phyloP scores from a whole-genome alignment of 371 early-diverging fungal species.

The Apophysomyces trapeziformis region DNA sequence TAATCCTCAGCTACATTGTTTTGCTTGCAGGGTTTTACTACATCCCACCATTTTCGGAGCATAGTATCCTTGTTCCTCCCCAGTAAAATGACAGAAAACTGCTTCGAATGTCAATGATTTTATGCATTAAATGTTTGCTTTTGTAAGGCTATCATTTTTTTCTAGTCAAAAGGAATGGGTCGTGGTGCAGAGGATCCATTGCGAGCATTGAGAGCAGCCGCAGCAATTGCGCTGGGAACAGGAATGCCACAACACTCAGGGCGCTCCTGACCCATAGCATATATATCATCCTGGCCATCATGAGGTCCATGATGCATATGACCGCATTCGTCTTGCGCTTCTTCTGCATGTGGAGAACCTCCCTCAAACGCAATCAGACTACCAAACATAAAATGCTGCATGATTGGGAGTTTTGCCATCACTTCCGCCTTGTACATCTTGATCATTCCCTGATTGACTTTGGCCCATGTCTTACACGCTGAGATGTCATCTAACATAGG shows the following conservation, averaged over 20 bases:
- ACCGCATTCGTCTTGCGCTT: conserved; percentile 53
- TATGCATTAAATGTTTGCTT: not conserved
- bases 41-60: conserved; percentile 57
- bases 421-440: conserved; percentile 99
- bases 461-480: conserved; percentile 90
- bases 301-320: conserved; percentile 33
- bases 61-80: conserved; percentile 13
- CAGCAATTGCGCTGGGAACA: conserved; percentile 94
- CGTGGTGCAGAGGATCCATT: conserved; percentile 30
- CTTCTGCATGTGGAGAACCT: conserved; percentile 40
- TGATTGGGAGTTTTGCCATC: conserved; percentile 94
- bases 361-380: conserved; percentile 65
- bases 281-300: conserved; percentile 58
- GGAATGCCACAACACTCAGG: conserved; percentile 96
- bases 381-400: conserved; percentile 99
- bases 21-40: conserved; percentile 83
- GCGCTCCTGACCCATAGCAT: conserved; percentile 92
- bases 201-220: conserved; percentile 51
- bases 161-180: conserved; percentile 63
- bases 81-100: not conserved
- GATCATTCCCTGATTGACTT: conserved; percentile 95
- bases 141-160: not conserved
- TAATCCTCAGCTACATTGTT: conserved; percentile 84
- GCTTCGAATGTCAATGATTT: not conserved
- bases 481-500: conserved; percentile 97